Evolutionary conservation across 805 yeast species (phyloP).

Genomic region (Monosporozyma siamensis): DNA sequence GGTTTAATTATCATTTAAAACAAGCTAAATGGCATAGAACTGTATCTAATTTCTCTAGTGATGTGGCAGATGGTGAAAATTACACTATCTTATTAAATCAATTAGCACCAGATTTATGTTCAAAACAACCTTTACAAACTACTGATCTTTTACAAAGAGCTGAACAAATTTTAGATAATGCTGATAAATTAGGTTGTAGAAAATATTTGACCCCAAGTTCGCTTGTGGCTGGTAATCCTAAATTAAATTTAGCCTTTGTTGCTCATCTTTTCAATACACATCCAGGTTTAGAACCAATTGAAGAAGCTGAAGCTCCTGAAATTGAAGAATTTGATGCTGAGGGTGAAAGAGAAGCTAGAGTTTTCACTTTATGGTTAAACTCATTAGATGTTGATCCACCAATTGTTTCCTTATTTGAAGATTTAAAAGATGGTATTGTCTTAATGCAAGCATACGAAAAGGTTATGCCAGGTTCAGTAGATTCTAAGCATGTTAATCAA

Average conservation of each 20-base stretch:
- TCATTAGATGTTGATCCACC: constrained; percentile 95
- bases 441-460: constrained; percentile 90
- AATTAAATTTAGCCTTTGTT: constrained; percentile 91
- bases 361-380: constrained; percentile 94
- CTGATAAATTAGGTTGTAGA: constrained; percentile 86
- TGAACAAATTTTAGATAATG: constrained; percentile 73
- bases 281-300: constrained; percentile 94
- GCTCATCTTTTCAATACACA: constrained; percentile 94
- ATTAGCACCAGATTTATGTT: constrained; percentile 74
- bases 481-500: constrained; percentile 71
- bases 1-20: constrained; percentile 94
- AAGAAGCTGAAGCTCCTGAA: constrained; percentile 83
- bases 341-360: constrained; percentile 99
- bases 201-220: constrained; percentile 92
- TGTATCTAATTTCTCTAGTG: constrained; percentile 77
- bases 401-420: constrained; percentile 84
- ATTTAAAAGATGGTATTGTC: constrained; percentile 84
- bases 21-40: constrained; percentile 85
- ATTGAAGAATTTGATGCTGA: constrained; percentile 98
- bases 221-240: constrained; percentile 91
- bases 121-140: constrained; percentile 73
- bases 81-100: constrained; percentile 86
- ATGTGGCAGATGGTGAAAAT: constrained; percentile 90
- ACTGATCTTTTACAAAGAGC: constrained; percentile 71
- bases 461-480: constrained; percentile 88